Evolutionary conservation across 768 basidiomycete genomes (phyloP), one percentile per base, ranked within the genome.

Genomic region (Panaeolus papilionaceus): DNA sequence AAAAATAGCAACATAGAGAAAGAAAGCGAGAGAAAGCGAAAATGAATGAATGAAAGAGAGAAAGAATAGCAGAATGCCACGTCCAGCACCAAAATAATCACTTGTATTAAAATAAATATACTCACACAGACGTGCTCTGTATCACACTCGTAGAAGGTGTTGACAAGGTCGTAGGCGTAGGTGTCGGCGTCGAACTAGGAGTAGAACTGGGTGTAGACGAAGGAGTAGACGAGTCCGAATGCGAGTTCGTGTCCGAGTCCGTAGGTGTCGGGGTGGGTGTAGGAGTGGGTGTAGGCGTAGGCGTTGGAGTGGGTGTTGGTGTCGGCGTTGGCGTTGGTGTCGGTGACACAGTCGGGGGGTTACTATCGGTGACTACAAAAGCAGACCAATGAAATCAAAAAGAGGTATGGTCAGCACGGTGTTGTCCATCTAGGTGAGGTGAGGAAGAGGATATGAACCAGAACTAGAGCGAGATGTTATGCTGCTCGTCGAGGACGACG

Each of bases 51-150:
- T 42, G 16, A 42, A 42, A 42, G 40, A 16, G 40, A 49, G 20
- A 20, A 26, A 18, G 11, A 23, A 33, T 33, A 33, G 33, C 33
- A 33, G 3, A 33, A 33, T 33, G 33, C 33, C 33, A 33, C 33
- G 33, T 33, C 33, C 33, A 44, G 14, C 42, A 44, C 11, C 42
- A 44, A 44, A 44, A 18, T 18, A 6, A 44, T 6, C 5, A 44
- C 14, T 6, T 6, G 16, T 0, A 14, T 6, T 16, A 16, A 44
- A 44, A 68, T 18, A 33, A 37, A 26, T 63, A 54, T 44, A 71
- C 73, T 71, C 69, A 71, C 70, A 70, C 47, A 20, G 69, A 49
- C 0, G 71, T 71, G 45, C 70, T 67, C n/a, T 64, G 51, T 28
- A 66, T 68, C 26, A 68, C 54, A 33, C 54, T 58, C 14, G 73